These are phyloP conservation scores for Claviceps sp. DNA, from an alignment of 2,329 filamentous ascomycete genomes.

Conservation along the genomic window DNA sequence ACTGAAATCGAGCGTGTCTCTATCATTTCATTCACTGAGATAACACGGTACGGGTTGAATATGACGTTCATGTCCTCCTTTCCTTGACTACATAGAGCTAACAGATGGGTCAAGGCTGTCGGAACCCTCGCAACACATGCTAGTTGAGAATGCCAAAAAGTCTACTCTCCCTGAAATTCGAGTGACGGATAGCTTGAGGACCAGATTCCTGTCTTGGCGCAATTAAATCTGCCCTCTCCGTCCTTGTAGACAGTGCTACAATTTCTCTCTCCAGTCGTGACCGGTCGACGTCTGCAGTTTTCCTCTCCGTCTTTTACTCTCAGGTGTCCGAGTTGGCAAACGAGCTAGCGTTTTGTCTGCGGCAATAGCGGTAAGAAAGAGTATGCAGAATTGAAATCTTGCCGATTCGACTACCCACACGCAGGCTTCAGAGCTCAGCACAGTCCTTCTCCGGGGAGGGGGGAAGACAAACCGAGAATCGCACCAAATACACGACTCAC, in stretches of 20 bases:
- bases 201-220: not conserved
- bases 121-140: constrained; percentile 7
- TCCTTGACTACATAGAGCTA: constrained; percentile 10
- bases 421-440: not conserved
- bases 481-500: not conserved
- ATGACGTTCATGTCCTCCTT: constrained; percentile 13
- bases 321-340: not conserved
- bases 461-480: not conserved
- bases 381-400: not conserved
- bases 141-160: not conserved
- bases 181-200: not conserved
- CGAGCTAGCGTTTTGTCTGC: not conserved
- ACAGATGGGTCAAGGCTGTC: constrained; percentile 9
- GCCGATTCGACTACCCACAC: not conserved
- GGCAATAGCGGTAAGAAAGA: not conserved
- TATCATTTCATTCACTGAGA: not conserved
- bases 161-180: not conserved
- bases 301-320: no score
- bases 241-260: not conserved
- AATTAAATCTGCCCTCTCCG: not conserved
- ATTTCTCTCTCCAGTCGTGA: not conserved
- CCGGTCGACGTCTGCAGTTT: not conserved
- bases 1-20: constrained; percentile 5
- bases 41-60: constrained; percentile 5
- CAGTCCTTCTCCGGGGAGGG: not conserved